These are phyloP conservation scores for Entomortierella chlamydospora DNA, from an alignment of 192 early-diverging fungal genomes.

Conservation along the genomic window DNA sequence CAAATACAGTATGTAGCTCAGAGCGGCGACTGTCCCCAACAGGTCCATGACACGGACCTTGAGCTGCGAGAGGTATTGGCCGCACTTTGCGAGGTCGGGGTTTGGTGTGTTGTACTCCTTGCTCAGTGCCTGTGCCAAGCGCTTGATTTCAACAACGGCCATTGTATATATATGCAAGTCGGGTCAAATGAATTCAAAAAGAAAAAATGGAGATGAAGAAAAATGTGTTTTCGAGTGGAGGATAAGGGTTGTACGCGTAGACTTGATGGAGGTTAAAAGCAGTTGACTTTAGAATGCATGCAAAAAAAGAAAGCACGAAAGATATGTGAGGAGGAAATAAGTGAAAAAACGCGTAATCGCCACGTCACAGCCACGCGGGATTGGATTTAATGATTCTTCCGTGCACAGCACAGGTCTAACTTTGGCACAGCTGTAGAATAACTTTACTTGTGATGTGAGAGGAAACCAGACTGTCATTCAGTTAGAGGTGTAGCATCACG, in stretches of 20 bases:
- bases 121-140: conserved; percentile 68
- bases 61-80: conserved; percentile 69
- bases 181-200: neutral
- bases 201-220: neutral
- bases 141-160: conserved; percentile 54
- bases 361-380: no score
- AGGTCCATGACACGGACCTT: conserved; percentile 76
- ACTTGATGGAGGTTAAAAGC: neutral
- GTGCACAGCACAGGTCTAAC: no score
- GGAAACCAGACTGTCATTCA: no score
- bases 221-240: neutral
- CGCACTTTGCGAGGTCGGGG: conserved; percentile 77
- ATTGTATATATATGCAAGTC: conserved; percentile 1
- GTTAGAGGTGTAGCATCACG: no score
- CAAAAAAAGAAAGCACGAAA: neutral
- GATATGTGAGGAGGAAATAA: neutral
- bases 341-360: neutral
- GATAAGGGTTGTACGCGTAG: neutral
- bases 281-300: neutral
- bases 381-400: no score
- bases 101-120: conserved; percentile 74
- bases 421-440: no score
- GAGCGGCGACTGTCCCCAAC: neutral
- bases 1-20: neutral
- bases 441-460: no score